Evolutionary conservation across 768 basidiomycete genomes (phyloP).

Genomic region (Pholiota conissans): DNA sequence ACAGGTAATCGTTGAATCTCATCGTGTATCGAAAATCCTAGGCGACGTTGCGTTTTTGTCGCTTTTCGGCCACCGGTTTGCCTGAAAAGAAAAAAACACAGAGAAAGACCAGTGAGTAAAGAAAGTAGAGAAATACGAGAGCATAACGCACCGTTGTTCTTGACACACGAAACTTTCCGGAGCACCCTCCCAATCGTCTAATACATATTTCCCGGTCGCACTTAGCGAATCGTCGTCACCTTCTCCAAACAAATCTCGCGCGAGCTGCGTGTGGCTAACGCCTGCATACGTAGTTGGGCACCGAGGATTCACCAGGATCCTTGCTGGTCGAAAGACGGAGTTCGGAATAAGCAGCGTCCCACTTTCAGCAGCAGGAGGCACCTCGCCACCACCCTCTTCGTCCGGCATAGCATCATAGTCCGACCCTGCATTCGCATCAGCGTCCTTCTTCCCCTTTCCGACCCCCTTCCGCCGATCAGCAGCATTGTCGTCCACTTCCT

Average conservation of each 20-base stretch:
- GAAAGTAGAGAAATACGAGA: conserved; percentile 1
- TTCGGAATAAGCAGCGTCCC: conserved; percentile 73
- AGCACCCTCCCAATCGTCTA: conserved; percentile 95
- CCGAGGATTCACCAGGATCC: conserved; percentile 93
- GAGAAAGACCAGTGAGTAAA: neutral
- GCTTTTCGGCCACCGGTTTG: conserved; percentile 90
- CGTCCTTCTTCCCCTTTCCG: conserved; percentile 40
- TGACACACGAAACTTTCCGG: conserved; percentile 99
- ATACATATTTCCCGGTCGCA: conserved; percentile 68
- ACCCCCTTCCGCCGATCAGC: conserved; percentile 27
- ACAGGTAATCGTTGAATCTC: conserved; percentile 44
- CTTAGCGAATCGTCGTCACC: conserved; percentile 58
- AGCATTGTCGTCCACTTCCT: conserved; percentile 35
- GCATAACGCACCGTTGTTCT: conserved; percentile 70
- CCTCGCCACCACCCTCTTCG: conserved; percentile 50
- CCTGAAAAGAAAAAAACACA: conserved; percentile 32
- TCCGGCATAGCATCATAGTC: conserved; percentile 88
- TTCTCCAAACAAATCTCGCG: conserved; percentile 89
- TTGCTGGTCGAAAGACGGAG: conserved; percentile 81
- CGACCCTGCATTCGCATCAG: conserved; percentile 82
- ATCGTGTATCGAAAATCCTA: conserved; percentile 82
- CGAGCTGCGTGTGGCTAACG: conserved; percentile 93
- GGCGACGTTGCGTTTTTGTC: conserved; percentile 82
- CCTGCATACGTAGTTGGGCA: conserved; percentile 99
- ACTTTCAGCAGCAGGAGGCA: conserved; percentile 35